Base-by-base conservation (phyloP, 179 eudicot genomes). In the Drosera spatulata region DNA sequence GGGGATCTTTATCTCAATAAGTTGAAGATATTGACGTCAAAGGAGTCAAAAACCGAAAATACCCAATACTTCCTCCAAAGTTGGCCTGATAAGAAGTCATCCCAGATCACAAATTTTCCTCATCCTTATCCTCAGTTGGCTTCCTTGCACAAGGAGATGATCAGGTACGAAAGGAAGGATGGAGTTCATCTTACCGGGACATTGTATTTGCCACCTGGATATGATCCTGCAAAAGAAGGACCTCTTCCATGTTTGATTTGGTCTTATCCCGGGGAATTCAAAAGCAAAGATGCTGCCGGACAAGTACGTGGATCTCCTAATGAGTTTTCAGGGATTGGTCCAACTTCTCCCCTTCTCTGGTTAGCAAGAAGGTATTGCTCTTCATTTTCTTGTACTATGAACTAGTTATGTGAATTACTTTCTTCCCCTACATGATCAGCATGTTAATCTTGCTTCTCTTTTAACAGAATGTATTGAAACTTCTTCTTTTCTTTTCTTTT, bases 241-340 rank as follows among this genome's bases (percentile, higher is more conserved):
- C 95, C 98, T 58, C 77, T 91, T 67, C 98, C 98, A 11, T 91
- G 98, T 73, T 81, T 91, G 64, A 73, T 91, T 57, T 91, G 98
- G 98, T 88, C 98, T 42, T 91, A 91, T 67, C 98, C 98, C 33
- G 96, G 96, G 41, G 98, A 91, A 71, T 91, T 91, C 66, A 91
- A 91, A 69, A 88, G 86, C 77, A 91, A 91, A 78, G 95, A 86
- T 63, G 87, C 98, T 56, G 98, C 98, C 52, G 82, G 95, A 55
- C 98, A 91, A 82, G 98, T 91, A 51, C 98, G 98, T 59, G 96
- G 96, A 46, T 88, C 98, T 67, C 98, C 98, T 33, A 88, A 88
- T 70, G 90, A 86, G 79, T 91, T 91, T 75, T 83, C 98, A 15
- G 95, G 91, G 75, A 88, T 91, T 65, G 96, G 96, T 51, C 69